phyloP scores from a whole-genome alignment of 495 filamentous ascomycete species.

The Aspergillus kassunensis region DNA sequence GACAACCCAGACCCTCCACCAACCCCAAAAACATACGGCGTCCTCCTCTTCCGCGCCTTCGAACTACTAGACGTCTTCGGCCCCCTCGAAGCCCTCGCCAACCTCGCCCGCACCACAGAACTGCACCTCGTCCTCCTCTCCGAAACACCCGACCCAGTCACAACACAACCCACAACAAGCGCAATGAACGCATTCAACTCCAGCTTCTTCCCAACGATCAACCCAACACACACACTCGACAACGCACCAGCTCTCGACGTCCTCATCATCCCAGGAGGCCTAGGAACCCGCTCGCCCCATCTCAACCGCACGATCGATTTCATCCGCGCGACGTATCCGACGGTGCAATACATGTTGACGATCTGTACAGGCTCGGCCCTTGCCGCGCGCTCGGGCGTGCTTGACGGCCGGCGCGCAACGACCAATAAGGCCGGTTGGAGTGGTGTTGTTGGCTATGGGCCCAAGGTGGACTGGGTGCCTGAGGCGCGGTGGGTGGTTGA shows the following conservation, averaged over 20 bases:
- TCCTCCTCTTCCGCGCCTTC: conserved; percentile 7
- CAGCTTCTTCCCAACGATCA: conserved; percentile 39
- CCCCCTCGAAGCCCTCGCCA: conserved; percentile 7
- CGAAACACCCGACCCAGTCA: conserved; percentile 1
- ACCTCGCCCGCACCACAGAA: neutral
- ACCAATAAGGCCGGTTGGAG: conserved; percentile 34
- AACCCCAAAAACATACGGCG: neutral
- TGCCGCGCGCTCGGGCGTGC: conserved; percentile 49
- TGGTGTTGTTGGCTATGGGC: conserved; percentile 31
- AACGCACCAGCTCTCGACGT: conserved; percentile 49
- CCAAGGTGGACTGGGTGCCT: conserved; percentile 54
- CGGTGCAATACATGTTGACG: conserved; percentile 53
- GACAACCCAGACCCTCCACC: neutral
- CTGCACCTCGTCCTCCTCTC: conserved; percentile 5
- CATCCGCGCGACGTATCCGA: conserved; percentile 38
- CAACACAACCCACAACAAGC: neutral
- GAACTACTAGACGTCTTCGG: conserved; percentile 13
- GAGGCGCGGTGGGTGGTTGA: conserved; percentile 62
- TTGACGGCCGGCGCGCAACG: conserved; percentile 58
- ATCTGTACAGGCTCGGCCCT: conserved; percentile 58
- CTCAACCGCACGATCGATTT: conserved; percentile 39
- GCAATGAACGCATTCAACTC: neutral
- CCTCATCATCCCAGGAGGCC: conserved; percentile 63
- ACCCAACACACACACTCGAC: conserved; percentile 61
- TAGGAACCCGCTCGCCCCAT: conserved; percentile 39